Conservation (phyloP, 2,329 filamentous ascomycete genomes). For the Fusarium hostae region DNA sequence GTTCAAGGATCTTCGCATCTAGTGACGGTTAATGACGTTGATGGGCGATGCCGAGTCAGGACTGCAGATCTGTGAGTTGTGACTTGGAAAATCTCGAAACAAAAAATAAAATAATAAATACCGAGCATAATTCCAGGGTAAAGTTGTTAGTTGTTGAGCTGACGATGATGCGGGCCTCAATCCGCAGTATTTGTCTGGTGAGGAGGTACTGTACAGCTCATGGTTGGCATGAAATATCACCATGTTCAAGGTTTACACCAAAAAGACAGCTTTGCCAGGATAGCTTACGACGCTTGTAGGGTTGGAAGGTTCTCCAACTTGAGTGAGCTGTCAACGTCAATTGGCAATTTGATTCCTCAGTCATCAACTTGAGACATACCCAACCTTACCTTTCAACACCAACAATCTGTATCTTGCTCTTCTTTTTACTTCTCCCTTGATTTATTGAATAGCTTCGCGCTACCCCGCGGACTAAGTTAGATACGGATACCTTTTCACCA, state of each 20-base stretch:
- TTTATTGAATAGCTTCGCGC: constrained; percentile 9
- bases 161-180: neutral
- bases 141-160: neutral
- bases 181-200: neutral
- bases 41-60: constrained; percentile 6
- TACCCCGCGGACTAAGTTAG: constrained; percentile 34
- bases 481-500: neutral
- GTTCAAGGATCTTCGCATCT: constrained; percentile 16
- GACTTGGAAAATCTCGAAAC: neutral
- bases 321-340: neutral
- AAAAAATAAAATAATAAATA: neutral
- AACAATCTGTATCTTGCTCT: neutral
- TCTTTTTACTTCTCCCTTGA: neutral
- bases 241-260: neutral
- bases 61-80: constrained; percentile 13
- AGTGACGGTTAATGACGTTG: constrained; percentile 27
- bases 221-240: neutral
- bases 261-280: neutral
- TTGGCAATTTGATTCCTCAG: constrained; percentile 4
- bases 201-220: neutral
- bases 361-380: constrained; percentile 2
- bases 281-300: constrained; percentile 17
- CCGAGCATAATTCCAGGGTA: neutral
- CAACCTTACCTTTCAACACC: neutral
- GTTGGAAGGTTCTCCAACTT: neutral